Base-by-base conservation (phyloP, 2,329 filamentous ascomycete genomes). In the Ophiocordyceps australis region DNA sequence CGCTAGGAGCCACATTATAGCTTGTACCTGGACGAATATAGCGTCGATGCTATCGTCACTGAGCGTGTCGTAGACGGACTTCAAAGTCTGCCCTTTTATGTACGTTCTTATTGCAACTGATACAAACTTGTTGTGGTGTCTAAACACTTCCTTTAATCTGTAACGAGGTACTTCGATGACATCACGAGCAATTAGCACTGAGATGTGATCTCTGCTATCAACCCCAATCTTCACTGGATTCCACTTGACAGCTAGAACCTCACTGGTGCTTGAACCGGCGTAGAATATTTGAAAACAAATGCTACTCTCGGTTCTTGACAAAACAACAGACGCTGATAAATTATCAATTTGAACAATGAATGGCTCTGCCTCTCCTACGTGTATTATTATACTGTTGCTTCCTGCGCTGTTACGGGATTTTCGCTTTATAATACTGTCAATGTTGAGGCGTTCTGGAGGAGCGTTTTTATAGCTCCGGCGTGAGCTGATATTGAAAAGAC, bases 401-500 rank as follows among this genome's bases (percentile, higher is more conserved):
- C 14, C 10, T 12, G 7, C 14, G n/a, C n/a, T 12, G 11, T 22
- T 12, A 12, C 14, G n/a, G 11, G 20, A 22, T 22, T 12, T 10
- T 12, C 20, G 11, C 14, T 12, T 22, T 22, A 9, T 22, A 22
- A 22, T 9, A 12, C n/a, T 22, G 14, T 12, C 20, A n/a, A 22
- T 22, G n/a, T 22, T 12, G 14, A 22, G 20, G 14, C n/a, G 20
- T 22, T 12, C 14, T n/a, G 20, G 20, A 22, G 11, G 7, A 22
- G 20, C 14, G 10, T 22, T 12, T 12, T 22, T 12, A 22, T 12
- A 12, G 14, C 20, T 22, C 20, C 20, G 20, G 20, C 20, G 20
- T n/a, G 14, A 22, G 14, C 20, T 22, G 20, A 22, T 22, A 22
- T 22, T 22, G 20, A 22, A 22, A 22, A 22, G 20, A 22, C 20